A percentile compares a stretch with the other conserved stretches of the same genome.
These are phyloP conservation scores for Coelastrella sp. DNA, from an alignment of 139 green algal species.

Conservation along the genomic window DNA sequence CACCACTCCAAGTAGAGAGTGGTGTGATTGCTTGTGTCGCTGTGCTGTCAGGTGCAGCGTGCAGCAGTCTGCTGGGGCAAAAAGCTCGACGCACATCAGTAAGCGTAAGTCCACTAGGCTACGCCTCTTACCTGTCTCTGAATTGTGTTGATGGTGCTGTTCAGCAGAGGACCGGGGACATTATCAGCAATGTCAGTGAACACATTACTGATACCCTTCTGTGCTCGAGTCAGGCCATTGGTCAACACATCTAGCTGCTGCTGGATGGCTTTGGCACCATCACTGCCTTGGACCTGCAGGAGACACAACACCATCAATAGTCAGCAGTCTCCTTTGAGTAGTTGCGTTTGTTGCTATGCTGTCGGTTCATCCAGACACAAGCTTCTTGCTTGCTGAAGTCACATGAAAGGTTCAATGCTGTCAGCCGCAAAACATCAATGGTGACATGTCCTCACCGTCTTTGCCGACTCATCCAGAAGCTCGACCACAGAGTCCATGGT, in stretches of 20 bases:
- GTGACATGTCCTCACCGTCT: neutral
- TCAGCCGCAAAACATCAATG: too few relatives aligned
- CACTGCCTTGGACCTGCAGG: neutral
- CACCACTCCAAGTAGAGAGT: too few relatives aligned
- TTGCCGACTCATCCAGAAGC: constrained; percentile 9
- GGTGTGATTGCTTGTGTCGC: too few relatives aligned
- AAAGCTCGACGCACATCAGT: too few relatives aligned
- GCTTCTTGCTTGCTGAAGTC: neutral
- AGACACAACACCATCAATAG: neutral
- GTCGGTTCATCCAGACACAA: neutral
- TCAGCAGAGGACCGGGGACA: constrained; percentile 22
- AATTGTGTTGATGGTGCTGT: constrained; percentile 7
- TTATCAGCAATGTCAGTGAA: constrained; percentile 7
- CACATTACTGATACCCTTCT: neutral
- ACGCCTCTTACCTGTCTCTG: constrained; percentile 15
- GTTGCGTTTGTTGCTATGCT: too few relatives aligned
- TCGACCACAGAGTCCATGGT: constrained; percentile 3
- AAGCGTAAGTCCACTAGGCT: too few relatives aligned
- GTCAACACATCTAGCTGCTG: constrained; percentile 2
- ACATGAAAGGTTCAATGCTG: neutral
- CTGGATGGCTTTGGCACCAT: neutral
- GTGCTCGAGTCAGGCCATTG: neutral
- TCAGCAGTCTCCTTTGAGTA: too few relatives aligned
- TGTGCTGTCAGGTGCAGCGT: neutral
- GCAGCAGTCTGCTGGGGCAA: neutral